These are phyloP conservation scores for Lodderomyces margitis DNA, from an alignment of 1,139 yeast species.

Conservation along the genomic window DNA sequence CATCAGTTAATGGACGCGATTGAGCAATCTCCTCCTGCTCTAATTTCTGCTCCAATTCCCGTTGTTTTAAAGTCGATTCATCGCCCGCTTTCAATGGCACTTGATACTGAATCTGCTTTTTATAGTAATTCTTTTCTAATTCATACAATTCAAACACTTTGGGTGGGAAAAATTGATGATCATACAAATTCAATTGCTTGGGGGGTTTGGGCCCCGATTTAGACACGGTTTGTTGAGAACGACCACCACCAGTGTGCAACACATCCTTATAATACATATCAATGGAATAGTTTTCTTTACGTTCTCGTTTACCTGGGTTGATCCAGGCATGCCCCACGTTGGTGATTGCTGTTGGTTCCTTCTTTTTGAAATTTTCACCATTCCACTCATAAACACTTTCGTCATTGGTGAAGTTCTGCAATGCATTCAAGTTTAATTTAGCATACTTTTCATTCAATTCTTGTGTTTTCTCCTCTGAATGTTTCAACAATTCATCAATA, in stretches of 20 bases:
- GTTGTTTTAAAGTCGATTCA: conserved; percentile 36
- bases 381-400: conserved; percentile 83
- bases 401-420: conserved; percentile 65
- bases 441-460: conserved; percentile 64
- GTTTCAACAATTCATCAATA: conserved; percentile 56
- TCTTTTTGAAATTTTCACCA: conserved; percentile 77
- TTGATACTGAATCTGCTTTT: conserved; percentile 48
- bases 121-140: conserved; percentile 60
- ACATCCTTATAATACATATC: conserved; percentile 81
- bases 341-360: conserved; percentile 41
- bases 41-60: conserved; percentile 53
- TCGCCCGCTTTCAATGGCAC: conserved; percentile 48
- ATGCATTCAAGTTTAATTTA: conserved; percentile 68
- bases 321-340: conserved; percentile 59
- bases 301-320: conserved; percentile 73
- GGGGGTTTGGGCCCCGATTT: conserved; percentile 61
- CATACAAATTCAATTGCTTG: conserved; percentile 64
- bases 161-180: conserved; percentile 71
- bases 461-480: conserved; percentile 62
- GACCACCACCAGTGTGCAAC: conserved; percentile 65
- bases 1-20: conserved; percentile 65
- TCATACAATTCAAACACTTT: conserved; percentile 62
- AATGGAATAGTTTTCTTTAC: conserved; percentile 74
- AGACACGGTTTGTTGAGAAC: conserved; percentile 28
- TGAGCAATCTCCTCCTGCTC: conserved; percentile 63